Conservation (phyloP, 208 protist species). For the Leishmania major region DNA sequence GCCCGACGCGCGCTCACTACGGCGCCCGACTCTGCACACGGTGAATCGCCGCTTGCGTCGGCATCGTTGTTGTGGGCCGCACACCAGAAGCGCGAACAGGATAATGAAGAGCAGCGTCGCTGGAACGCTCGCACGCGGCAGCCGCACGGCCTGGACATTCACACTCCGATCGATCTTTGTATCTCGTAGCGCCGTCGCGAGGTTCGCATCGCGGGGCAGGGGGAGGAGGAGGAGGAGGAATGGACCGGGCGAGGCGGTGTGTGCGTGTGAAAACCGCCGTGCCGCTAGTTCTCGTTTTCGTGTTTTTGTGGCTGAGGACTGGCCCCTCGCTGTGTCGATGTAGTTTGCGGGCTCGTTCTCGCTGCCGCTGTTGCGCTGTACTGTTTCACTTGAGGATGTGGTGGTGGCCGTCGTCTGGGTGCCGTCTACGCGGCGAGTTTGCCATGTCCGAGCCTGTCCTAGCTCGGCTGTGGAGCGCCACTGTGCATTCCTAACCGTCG, state of each 20-base stretch:
- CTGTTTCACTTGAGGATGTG: no score
- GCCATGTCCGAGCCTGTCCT: not conserved
- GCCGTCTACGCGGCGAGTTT: no score
- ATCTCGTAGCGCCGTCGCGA: not conserved
- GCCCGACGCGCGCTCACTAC: slow-evolving; percentile 14
- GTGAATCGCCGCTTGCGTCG: not conserved
- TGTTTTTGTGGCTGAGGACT: not conserved
- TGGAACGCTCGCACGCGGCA: slow-evolving; percentile 21
- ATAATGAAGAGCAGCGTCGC: slow-evolving; percentile 18
- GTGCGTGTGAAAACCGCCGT: not conserved
- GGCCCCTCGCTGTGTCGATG: no score
- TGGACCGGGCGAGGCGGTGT: not conserved
- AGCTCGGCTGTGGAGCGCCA: not conserved
- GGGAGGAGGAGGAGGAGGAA: not conserved
- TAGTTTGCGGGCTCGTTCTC: no score
- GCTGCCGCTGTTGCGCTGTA: no score
- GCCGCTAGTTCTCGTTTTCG: not conserved
- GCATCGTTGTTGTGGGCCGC: slow-evolving; percentile 15
- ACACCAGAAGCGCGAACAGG: slow-evolving; percentile 12
- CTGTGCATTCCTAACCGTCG: not conserved
- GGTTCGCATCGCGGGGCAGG: not conserved
- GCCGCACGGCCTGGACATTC: slow-evolving; percentile 16
- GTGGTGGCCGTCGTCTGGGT: not conserved
- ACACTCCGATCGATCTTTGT: slow-evolving; percentile 11
- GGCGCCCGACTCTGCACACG: not conserved